Conservation (phyloP, 352 stramenopile species). For the Pythium vanterpoolii region DNA sequence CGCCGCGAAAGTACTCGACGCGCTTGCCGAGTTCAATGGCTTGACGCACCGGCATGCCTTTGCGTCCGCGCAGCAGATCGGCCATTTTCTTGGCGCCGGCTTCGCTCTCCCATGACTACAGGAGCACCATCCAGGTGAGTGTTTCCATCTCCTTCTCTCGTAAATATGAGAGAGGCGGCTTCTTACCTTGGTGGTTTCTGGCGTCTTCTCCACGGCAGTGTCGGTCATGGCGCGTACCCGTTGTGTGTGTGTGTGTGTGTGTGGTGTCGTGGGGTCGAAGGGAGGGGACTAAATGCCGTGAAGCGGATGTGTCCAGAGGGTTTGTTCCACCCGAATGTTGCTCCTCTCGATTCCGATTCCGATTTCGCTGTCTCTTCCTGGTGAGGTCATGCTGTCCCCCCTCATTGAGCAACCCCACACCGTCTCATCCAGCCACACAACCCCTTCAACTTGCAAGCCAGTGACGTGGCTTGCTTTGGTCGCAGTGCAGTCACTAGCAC, state of each 20-base stretch:
- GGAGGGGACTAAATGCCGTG: not conserved
- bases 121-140: not conserved
- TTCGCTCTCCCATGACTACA: constrained; percentile 68
- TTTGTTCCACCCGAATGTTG: not conserved
- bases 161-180: not conserved
- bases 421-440: not conserved
- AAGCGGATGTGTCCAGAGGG: constrained; percentile 13
- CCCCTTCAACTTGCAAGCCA: constrained; percentile 13
- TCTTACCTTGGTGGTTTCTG: constrained; percentile 1
- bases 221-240: constrained; percentile 13
- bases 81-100: constrained; percentile 78
- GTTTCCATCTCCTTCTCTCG: not conserved
- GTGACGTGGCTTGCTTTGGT: constrained; percentile 22
- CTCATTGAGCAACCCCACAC: constrained; percentile 8
- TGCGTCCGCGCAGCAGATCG: constrained; percentile 77
- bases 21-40: constrained; percentile 90
- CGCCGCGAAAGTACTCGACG: constrained; percentile 90
- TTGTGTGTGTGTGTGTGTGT: not conserved
- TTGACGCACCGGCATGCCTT: constrained; percentile 86
- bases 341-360: too few relatives aligned
- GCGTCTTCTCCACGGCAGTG: not conserved
- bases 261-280: not conserved
- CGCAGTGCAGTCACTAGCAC: constrained; percentile 3
- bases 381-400: not conserved
- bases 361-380: constrained; percentile 15